Evolutionary conservation across 257 asterid species (phyloP).

Genomic region (Handroanthus guayacan): DNA sequence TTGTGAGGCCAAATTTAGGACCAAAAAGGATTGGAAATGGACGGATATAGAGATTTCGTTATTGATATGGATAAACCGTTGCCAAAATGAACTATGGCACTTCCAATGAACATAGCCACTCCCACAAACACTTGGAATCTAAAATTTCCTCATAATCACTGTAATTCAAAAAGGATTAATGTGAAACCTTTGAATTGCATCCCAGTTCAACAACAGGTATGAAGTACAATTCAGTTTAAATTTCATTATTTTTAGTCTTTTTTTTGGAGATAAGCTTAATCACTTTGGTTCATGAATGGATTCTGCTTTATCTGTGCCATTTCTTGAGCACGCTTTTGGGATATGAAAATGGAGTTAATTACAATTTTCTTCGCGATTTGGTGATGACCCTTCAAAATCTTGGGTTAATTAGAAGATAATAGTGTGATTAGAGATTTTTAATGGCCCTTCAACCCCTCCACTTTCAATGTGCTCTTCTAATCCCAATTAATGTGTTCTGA

Average conservation of each 20-base stretch:
- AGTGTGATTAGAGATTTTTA: background rate
- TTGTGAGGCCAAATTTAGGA: slow-evolving; percentile 28
- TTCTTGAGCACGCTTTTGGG: background rate
- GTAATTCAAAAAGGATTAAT: slow-evolving; percentile 31
- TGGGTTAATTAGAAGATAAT: background rate
- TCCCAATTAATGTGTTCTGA: too few species aligned
- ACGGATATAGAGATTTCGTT: slow-evolving; percentile 16
- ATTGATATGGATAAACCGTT: background rate
- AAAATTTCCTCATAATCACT: slow-evolving; percentile 33
- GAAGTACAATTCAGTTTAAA: background rate
- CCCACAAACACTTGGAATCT: slow-evolving; percentile 31
- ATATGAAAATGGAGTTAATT: background rate
- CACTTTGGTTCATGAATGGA: background rate
- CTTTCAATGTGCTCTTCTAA: too few species aligned
- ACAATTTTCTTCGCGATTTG: background rate
- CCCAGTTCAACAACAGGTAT: slow-evolving; percentile 54
- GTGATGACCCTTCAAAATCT: background rate
- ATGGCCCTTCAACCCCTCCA: background rate
- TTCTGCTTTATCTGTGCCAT: background rate
- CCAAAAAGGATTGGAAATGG: slow-evolving; percentile 40
- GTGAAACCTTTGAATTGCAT: slow-evolving; percentile 44
- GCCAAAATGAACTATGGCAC: slow-evolving; percentile 35
- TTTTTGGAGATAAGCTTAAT: background rate
- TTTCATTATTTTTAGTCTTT: too few species aligned
- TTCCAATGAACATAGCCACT: slow-evolving; percentile 33